Conservation (phyloP, 768 basidiomycete species). For the Suillus alpinus region DNA sequence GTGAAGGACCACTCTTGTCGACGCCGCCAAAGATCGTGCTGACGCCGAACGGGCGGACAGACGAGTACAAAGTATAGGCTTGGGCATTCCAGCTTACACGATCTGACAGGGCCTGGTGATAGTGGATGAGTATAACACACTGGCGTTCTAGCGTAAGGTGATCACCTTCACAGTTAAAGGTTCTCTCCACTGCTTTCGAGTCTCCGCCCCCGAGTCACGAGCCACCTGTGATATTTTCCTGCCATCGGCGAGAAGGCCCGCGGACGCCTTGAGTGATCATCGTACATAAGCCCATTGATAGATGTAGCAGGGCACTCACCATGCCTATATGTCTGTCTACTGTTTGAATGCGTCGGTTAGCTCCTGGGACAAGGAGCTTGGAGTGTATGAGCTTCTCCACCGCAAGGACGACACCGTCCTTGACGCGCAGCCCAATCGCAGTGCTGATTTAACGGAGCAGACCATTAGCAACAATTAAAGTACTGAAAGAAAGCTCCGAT, state of each 20-base stretch:
- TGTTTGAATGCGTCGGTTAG: conserved; percentile 90
- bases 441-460: conserved; percentile 51
- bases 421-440: conserved; percentile 92
- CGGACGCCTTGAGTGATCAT: conserved; percentile 64
- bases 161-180: conserved; percentile 77
- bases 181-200: conserved; percentile 69
- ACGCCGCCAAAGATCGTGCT: conserved; percentile 88
- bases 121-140: background rate
- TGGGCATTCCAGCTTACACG: conserved; percentile 89
- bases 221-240: conserved; percentile 83
- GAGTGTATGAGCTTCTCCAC: conserved; percentile 98
- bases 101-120: conserved; percentile 55
- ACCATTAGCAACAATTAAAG: background rate
- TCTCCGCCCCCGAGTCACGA: conserved; percentile 75
- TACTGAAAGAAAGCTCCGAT: conserved; percentile 19
- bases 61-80: conserved; percentile 96
- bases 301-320: conserved; percentile 40
- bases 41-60: conserved; percentile 95
- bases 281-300: background rate
- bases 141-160: conserved; percentile 29
- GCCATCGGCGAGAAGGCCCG: conserved; percentile 92
- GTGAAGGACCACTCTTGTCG: conserved; percentile 81
- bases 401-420: conserved; percentile 91
- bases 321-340: conserved; percentile 93
- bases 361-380: conserved; percentile 90